These are phyloP conservation scores for Fraxinus sp. DNA, from an alignment of 305 asterid genomes.

Conservation along the genomic window DNA sequence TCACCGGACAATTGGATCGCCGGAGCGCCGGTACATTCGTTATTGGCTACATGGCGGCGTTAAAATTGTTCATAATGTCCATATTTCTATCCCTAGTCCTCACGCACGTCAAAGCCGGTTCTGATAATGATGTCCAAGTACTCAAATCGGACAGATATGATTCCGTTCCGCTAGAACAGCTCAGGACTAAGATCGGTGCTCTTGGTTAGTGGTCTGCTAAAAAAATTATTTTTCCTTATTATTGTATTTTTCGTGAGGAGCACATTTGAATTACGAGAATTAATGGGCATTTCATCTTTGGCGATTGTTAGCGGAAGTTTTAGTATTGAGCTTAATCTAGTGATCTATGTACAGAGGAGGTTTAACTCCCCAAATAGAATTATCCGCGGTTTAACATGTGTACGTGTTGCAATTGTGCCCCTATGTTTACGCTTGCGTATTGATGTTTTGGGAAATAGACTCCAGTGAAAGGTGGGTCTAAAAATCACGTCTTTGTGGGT, in stretches of 20 bases:
- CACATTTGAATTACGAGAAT: neutral
- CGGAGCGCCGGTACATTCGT: slow-evolving; percentile 33
- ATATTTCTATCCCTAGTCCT: slow-evolving; percentile 33
- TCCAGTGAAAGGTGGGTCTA: neutral
- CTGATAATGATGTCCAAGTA: slow-evolving; percentile 30
- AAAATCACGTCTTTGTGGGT: neutral
- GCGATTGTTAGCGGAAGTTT: slow-evolving; percentile 15
- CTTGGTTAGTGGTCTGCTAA: slow-evolving; percentile 49
- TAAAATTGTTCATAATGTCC: slow-evolving; percentile 27
- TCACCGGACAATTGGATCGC: slow-evolving; percentile 16
- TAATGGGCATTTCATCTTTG: neutral
- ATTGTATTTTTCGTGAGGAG: neutral
- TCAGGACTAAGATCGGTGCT: slow-evolving; percentile 50
- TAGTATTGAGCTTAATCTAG: neutral
- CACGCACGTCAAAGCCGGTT: slow-evolving; percentile 42
- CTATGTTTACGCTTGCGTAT: neutral
- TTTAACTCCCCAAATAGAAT: slow-evolving; percentile 1
- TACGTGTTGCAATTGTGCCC: neutral
- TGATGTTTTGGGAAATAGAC: neutral
- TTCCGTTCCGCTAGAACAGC: slow-evolving; percentile 37
- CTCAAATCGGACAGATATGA: slow-evolving; percentile 40
- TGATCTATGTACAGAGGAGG: slow-evolving; percentile 3
- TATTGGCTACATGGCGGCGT: slow-evolving; percentile 44
- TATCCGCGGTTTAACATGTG: slow-evolving; percentile 1
- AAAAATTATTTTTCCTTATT: slow-evolving; percentile 14